Percentiles rank a stretch among this genome's conserved stretches.
Evolutionary conservation across 2,329 filamentous ascomycete genomes (phyloP).

Genomic region (Paecilomyces niveus): DNA sequence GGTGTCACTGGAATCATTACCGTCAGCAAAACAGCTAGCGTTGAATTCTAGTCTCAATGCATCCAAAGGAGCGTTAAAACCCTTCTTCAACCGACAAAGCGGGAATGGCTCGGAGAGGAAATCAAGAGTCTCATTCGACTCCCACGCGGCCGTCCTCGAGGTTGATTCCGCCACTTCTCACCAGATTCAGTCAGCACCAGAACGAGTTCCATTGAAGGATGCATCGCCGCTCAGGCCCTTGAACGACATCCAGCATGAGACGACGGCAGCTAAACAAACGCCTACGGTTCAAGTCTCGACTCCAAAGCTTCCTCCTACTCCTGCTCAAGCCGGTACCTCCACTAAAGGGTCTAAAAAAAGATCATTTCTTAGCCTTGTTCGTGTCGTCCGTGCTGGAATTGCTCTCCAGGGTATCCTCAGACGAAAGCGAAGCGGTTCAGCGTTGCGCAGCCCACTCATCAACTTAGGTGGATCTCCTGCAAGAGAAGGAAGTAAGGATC

Average conservation of each 20-base stretch:
- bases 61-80: slow-evolving; percentile 18
- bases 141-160: neutral
- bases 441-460: slow-evolving; percentile 5
- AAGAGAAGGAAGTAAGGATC: slow-evolving; percentile 7
- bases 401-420: slow-evolving; percentile 29
- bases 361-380: slow-evolving; percentile 21
- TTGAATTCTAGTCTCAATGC: slow-evolving; percentile 25
- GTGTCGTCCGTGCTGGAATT: slow-evolving; percentile 30
- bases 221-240: neutral
- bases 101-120: slow-evolving; percentile 13
- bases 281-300: neutral
- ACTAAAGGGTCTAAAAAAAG: slow-evolving; percentile 9
- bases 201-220: neutral
- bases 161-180: neutral
- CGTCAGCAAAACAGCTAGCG: slow-evolving; percentile 40
- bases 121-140: neutral
- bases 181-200: neutral
- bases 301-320: slow-evolving; percentile 9
- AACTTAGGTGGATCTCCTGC: slow-evolving; percentile 2
- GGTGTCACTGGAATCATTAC: slow-evolving; percentile 49
- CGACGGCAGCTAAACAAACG: neutral
- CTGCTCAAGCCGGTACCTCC: slow-evolving; percentile 6
- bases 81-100: slow-evolving; percentile 20
- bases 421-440: slow-evolving; percentile 9
- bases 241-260: neutral